Conservation (phyloP, 2,329 filamentous ascomycete species). For the Exophiala sideris region DNA sequence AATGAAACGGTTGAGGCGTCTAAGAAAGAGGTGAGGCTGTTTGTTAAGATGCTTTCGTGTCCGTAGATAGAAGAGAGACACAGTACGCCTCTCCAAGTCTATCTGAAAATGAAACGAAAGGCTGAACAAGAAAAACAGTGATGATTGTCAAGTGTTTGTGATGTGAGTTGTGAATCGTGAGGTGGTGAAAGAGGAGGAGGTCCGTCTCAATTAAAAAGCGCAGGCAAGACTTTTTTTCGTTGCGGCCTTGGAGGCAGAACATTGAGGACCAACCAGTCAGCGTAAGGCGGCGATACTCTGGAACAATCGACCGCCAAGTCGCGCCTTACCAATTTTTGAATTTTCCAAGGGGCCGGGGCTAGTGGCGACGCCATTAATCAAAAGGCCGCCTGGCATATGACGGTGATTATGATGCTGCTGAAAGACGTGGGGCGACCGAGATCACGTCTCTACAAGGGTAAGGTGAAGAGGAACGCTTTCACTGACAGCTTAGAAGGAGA, state of each 20-base stretch:
- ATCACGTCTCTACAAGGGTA: no score
- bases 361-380: no score
- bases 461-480: no score
- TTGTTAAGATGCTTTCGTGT: constrained; percentile 22
- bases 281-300: not conserved
- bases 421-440: no score
- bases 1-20: constrained; percentile 17
- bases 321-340: no score
- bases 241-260: no score
- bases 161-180: constrained; percentile 15
- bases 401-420: no score
- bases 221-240: constrained; percentile 22
- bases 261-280: no score
- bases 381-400: no score
- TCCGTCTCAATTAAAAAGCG: constrained; percentile 12
- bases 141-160: constrained; percentile 10
- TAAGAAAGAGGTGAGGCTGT: constrained; percentile 6
- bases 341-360: no score
- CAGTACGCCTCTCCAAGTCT: constrained; percentile 31
- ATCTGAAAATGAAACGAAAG: constrained; percentile 30
- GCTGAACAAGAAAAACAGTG: constrained; percentile 25
- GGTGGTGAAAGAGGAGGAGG: constrained; percentile 17
- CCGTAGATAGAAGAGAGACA: constrained; percentile 29
- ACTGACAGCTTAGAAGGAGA: no score
- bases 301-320: not conserved